Evolutionary conservation across 805 yeast genomes (phyloP).

Genomic region (Myxozyma vanderwaltii): DNA sequence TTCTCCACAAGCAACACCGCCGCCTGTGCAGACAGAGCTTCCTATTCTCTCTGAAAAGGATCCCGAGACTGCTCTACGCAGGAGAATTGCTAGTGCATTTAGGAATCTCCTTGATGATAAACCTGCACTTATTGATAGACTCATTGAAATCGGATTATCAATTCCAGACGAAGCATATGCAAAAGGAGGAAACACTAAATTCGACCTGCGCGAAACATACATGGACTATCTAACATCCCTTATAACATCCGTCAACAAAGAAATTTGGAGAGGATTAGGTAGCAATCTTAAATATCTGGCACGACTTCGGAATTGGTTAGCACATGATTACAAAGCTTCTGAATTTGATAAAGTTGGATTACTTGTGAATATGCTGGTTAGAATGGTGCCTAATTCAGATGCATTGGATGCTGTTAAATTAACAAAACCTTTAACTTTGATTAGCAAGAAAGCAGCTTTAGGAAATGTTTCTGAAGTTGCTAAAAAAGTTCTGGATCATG

Average conservation of each 20-base stretch:
- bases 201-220: slow-evolving; percentile 33
- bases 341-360: slow-evolving; percentile 20
- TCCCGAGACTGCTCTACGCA: slow-evolving; percentile 26
- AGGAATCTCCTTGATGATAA: slow-evolving; percentile 14
- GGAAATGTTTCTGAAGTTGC: slow-evolving; percentile 25
- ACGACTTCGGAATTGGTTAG: slow-evolving; percentile 36
- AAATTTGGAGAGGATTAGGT: slow-evolving; percentile 29
- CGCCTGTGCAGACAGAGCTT: slow-evolving; percentile 8
- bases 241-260: slow-evolving; percentile 13
- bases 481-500: slow-evolving; percentile 14
- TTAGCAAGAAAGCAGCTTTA: slow-evolving; percentile 20
- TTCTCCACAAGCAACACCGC: slow-evolving; percentile 2
- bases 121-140: slow-evolving; percentile 20
- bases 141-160: slow-evolving; percentile 26
- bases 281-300: slow-evolving; percentile 30
- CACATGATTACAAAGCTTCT: slow-evolving; percentile 32
- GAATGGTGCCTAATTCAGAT: slow-evolving; percentile 28
- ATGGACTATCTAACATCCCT: slow-evolving; percentile 15
- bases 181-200: neutral
- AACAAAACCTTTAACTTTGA: slow-evolving; percentile 30
- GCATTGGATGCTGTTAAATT: slow-evolving; percentile 27
- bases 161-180: slow-evolving; percentile 36
- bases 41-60: slow-evolving; percentile 30
- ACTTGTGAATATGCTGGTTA: slow-evolving; percentile 18
- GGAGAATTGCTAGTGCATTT: slow-evolving; percentile 32